Percentiles rank a stretch among this genome's conserved stretches.
Conservation (phyloP, 108 stramenopile genomes). For the Cyclostephanos tholiformis region DNA sequence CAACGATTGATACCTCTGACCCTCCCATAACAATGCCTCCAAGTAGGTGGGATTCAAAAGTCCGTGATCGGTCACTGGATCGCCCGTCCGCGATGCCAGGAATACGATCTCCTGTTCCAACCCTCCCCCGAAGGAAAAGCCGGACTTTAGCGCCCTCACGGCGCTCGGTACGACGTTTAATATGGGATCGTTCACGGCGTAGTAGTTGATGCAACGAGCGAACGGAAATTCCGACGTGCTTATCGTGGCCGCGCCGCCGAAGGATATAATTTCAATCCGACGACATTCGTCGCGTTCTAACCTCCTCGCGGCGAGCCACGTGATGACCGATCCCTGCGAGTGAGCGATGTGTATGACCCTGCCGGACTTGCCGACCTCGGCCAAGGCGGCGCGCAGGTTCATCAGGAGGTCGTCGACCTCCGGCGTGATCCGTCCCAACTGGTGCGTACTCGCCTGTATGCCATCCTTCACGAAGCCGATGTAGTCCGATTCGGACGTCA, state of each 20-base stretch:
- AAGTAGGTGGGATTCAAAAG: slow-evolving; percentile 81
- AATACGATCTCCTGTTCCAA: slow-evolving; percentile 52
- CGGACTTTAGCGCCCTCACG: slow-evolving; percentile 70
- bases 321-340: slow-evolving; percentile 87
- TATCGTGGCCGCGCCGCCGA: slow-evolving; percentile 74
- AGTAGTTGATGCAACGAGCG: slow-evolving; percentile 85
- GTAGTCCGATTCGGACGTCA: slow-evolving; percentile 75
- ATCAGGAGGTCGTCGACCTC: slow-evolving; percentile 78
- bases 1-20: slow-evolving; percentile 67
- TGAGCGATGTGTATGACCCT: slow-evolving; percentile 87
- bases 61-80: slow-evolving; percentile 82
- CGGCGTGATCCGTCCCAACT: slow-evolving; percentile 57
- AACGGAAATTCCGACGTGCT: slow-evolving; percentile 73
- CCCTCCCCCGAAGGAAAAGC: slow-evolving; percentile 56
- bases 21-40: slow-evolving; percentile 84
- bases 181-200: slow-evolving; percentile 88
- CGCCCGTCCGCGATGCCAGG: slow-evolving; percentile 48
- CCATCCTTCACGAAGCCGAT: slow-evolving; percentile 79
- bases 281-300: slow-evolving; percentile 69
- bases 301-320: slow-evolving; percentile 72
- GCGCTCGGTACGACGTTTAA: slow-evolving; percentile 78
- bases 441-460: slow-evolving; percentile 60
- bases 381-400: slow-evolving; percentile 72
- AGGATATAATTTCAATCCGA: slow-evolving; percentile 79
- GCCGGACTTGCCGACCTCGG: slow-evolving; percentile 64